A percentile compares a stretch with the other conserved stretches of the same genome.
Conservation (phyloP, 345 rosid genomes). For the Gynandropsis gynandra region DNA sequence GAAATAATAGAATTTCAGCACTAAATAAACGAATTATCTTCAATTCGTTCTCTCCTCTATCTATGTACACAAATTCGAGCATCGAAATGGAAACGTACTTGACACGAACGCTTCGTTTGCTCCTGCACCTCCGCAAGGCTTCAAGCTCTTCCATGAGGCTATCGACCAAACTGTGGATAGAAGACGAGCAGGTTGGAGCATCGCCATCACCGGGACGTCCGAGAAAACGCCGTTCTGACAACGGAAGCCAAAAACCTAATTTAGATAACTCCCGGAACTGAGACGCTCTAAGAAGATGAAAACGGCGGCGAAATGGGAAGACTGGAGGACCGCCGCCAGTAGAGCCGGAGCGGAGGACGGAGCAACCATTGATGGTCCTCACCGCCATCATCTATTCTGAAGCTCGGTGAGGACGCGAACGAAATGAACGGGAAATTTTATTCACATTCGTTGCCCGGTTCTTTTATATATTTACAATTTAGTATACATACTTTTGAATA, state of each 20-base stretch:
- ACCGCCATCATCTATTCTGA: conserved; percentile 40
- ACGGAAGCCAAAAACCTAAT: conserved; percentile 23
- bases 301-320: conserved; percentile 34
- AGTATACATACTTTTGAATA: too few species aligned
- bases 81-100: conserved; percentile 37
- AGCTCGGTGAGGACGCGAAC: conserved; percentile 13
- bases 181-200: conserved; percentile 29
- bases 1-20: not conserved
- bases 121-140: conserved; percentile 35
- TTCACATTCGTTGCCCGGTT: not conserved
- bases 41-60: not conserved
- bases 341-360: conserved; percentile 39
- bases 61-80: not conserved
- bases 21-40: not conserved
- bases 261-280: conserved; percentile 28
- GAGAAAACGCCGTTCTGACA: conserved; percentile 24
- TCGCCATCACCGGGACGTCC: conserved; percentile 7
- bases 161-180: conserved; percentile 56
- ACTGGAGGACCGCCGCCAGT: conserved; percentile 33
- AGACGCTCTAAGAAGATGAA: conserved; percentile 31
- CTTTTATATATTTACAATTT: too few species aligned
- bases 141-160: conserved; percentile 56
- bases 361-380: conserved; percentile 46
- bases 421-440: not conserved
- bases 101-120: conserved; percentile 38